Percentiles rank a stretch among this genome's conserved stretches.
Evolutionary conservation across 768 basidiomycete species (phyloP).

Genomic region (Lentinula sp.): DNA sequence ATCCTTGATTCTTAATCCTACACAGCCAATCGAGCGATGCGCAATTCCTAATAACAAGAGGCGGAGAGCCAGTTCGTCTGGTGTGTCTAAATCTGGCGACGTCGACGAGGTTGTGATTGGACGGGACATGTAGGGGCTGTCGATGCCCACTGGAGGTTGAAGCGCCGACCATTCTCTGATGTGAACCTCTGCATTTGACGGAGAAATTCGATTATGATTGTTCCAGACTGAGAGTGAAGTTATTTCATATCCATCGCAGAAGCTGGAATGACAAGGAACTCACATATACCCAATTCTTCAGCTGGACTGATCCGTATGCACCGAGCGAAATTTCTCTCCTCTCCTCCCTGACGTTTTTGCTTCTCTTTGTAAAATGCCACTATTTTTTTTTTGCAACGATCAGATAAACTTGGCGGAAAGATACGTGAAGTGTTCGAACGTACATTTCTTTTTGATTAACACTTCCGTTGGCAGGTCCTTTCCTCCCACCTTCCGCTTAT

Average conservation of each 20-base stretch:
- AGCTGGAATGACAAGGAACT: constrained; percentile 16
- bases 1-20: constrained; percentile 24
- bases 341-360: constrained; percentile 47
- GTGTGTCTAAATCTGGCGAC: constrained; percentile 48
- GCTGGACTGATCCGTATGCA: constrained; percentile 62
- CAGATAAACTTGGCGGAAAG: too few species aligned
- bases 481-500: constrained; percentile 57
- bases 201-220: constrained; percentile 55
- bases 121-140: constrained; percentile 19
- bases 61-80: constrained; percentile 67
- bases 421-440: constrained; percentile 14
- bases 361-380: constrained; percentile 75
- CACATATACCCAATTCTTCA: constrained; percentile 73
- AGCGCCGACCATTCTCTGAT: constrained; percentile 47
- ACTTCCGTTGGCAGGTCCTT: constrained; percentile 71
- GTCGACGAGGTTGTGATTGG: background rate
- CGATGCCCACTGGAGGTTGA: constrained; percentile 36
- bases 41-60: constrained; percentile 63
- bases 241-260: background rate
- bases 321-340: constrained; percentile 43
- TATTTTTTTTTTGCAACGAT: constrained; percentile 16
- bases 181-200: constrained; percentile 48
- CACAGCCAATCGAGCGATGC: constrained; percentile 42
- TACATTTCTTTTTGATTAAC: constrained; percentile 72
- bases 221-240: constrained; percentile 60